A percentile compares a stretch with the other conserved stretches of the same genome.
Evolutionary conservation across 306 rosid genomes (phyloP).

Genomic region (Senna tora): DNA sequence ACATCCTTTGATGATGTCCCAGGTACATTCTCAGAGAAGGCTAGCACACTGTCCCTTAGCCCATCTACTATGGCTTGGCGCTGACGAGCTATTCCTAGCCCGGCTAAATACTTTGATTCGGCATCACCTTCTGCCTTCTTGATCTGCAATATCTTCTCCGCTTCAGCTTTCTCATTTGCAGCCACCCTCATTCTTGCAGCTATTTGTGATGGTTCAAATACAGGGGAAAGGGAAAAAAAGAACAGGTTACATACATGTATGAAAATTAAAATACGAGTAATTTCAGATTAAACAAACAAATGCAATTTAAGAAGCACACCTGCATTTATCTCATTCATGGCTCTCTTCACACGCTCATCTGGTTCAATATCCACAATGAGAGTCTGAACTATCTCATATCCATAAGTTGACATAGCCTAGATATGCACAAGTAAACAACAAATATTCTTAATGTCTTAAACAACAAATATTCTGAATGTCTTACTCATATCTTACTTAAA

Average conservation of each 20-base stretch:
- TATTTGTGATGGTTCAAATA: conserved; percentile 35
- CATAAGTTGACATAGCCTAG: conserved; percentile 94
- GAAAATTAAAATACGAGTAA: neutral
- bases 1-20: conserved; percentile 92
- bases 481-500: neutral
- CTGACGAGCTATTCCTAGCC: conserved; percentile 90
- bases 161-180: conserved; percentile 90
- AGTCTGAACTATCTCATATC: conserved; percentile 92
- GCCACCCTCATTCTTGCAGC: conserved; percentile 93
- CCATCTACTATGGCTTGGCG: conserved; percentile 96
- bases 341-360: conserved; percentile 87
- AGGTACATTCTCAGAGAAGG: conserved; percentile 82
- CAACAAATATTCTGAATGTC: conserved; percentile 11
- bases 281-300: conserved; percentile 7
- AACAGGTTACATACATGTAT: too few species aligned
- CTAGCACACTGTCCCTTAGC: conserved; percentile 88
- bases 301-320: conserved; percentile 49
- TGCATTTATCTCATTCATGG: conserved; percentile 98
- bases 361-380: conserved; percentile 96
- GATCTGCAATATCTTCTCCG: conserved; percentile 84
- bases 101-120: conserved; percentile 82
- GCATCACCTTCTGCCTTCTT: conserved; percentile 94
- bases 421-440: conserved; percentile 28
- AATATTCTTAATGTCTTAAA: too few species aligned
- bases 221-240: conserved; percentile 24